Evolutionary conservation across 2,329 filamentous ascomycete species (phyloP).

Genomic region (Cladophialophora bantiana): DNA sequence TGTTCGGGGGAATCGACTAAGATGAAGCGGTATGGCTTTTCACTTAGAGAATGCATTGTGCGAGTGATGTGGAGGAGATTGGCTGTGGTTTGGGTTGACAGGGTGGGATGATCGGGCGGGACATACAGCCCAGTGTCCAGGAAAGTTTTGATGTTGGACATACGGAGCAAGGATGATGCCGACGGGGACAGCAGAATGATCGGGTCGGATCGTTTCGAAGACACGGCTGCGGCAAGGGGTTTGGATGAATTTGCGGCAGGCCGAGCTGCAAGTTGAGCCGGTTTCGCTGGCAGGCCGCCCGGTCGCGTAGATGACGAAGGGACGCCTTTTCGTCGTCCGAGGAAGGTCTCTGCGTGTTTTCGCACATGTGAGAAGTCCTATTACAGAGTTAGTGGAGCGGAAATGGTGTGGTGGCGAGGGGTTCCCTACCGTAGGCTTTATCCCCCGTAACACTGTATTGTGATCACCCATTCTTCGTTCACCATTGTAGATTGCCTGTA

Average conservation of each 20-base stretch:
- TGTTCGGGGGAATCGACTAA: slow-evolving; percentile 91
- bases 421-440: slow-evolving; percentile 79
- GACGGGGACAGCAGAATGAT: slow-evolving; percentile 98
- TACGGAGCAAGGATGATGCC: slow-evolving; percentile 89
- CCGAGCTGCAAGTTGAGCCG: slow-evolving; percentile 36
- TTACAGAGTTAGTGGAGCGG: slow-evolving; percentile 23
- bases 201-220: slow-evolving; percentile 68
- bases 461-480: slow-evolving; percentile 92
- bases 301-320: slow-evolving; percentile 49
- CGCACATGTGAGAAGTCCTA: slow-evolving; percentile 95
- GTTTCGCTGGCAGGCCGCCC: slow-evolving; percentile 30
- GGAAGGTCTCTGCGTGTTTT: slow-evolving; percentile 81
- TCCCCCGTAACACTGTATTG: slow-evolving; percentile 83
- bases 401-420: slow-evolving; percentile 14
- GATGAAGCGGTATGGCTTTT: slow-evolving; percentile 85
- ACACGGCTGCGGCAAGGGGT: slow-evolving; percentile 39
- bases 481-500: slow-evolving; percentile 87
- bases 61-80: slow-evolving; percentile 89
- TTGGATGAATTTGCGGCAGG: slow-evolving; percentile 34
- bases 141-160: slow-evolving; percentile 95
- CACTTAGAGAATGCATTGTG: slow-evolving; percentile 65
- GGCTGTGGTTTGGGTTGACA: slow-evolving; percentile 68
- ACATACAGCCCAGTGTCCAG: slow-evolving; percentile 83
- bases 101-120: slow-evolving; percentile 70
- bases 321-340: slow-evolving; percentile 61